Conservation (phyloP, 805 yeast genomes). For the Yarrowia sp. region DNA sequence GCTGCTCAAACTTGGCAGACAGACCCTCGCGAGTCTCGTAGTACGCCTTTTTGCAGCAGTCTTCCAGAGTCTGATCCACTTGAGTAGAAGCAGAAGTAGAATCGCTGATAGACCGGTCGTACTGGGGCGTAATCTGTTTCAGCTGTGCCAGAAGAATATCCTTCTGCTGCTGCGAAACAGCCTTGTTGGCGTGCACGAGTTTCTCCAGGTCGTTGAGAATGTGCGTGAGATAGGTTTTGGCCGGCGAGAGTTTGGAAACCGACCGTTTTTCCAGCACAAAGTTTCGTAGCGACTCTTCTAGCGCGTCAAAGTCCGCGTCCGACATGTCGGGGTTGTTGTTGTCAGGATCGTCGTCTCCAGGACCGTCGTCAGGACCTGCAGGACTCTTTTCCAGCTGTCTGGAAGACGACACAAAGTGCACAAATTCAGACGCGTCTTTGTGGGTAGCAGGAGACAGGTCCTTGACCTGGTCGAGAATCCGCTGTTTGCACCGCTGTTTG, state of each 20-base stretch:
- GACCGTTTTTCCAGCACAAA: conserved; percentile 89
- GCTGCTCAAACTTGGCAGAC: conserved; percentile 47
- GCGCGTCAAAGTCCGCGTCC: conserved; percentile 56
- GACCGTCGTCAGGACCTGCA: conserved; percentile 41
- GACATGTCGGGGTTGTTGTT: conserved; percentile 36
- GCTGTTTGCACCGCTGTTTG: conserved; percentile 69
- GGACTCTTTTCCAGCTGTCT: conserved; percentile 44
- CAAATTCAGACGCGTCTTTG: conserved; percentile 83
- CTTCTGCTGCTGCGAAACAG: conserved; percentile 50
- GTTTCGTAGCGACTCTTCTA: conserved; percentile 79
- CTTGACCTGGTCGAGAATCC: conserved; percentile 81
- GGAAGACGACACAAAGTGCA: conserved; percentile 81
- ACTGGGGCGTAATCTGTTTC: conserved; percentile 58
- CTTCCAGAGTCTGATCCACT: conserved; percentile 63
- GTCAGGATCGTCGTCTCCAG: conserved; percentile 40
- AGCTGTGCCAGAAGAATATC: conserved; percentile 49
- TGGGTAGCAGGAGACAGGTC: conserved; percentile 85
- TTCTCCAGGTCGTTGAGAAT: conserved; percentile 60
- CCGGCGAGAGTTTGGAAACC: conserved; percentile 84
- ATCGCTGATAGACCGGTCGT: conserved; percentile 50
- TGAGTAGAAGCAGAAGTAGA: conserved; percentile 55
- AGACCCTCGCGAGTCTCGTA: conserved; percentile 56
- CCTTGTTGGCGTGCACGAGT: conserved; percentile 61
- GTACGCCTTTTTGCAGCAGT: conserved; percentile 55
- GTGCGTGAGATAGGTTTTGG: conserved; percentile 77